Evolutionary conservation across 768 basidiomycete genomes (phyloP).

Genomic region (Lactarius akahatsu): DNA sequence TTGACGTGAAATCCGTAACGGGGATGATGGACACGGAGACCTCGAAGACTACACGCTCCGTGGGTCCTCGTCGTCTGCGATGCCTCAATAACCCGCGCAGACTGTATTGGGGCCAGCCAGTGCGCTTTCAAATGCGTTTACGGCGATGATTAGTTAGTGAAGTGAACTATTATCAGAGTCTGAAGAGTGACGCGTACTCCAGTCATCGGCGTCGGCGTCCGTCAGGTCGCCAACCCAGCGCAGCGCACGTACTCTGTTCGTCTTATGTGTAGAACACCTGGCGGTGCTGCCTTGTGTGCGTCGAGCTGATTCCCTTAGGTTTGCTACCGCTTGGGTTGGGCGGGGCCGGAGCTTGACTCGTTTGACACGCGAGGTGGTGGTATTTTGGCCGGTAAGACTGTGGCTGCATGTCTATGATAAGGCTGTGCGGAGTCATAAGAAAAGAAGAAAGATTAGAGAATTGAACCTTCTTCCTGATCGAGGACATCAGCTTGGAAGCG

Average conservation of each 20-base stretch:
- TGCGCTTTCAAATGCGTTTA: constrained; percentile 39
- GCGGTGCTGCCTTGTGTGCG: constrained; percentile 45
- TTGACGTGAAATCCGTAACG: constrained; percentile 19
- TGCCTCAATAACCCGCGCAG: constrained; percentile 33
- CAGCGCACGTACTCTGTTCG: constrained; percentile 60
- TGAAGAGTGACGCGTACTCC: not conserved
- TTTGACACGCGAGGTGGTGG: constrained; percentile 23
- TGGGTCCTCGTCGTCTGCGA: constrained; percentile 27
- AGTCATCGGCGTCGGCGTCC: constrained; percentile 45
- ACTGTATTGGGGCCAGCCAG: constrained; percentile 22
- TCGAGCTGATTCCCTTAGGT: constrained; percentile 70
- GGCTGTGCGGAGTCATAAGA: constrained; percentile 5
- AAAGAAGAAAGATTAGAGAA: not conserved
- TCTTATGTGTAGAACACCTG: constrained; percentile 48
- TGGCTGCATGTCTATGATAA: constrained; percentile 9
- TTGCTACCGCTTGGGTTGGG: constrained; percentile 36
- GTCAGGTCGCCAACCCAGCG: constrained; percentile 71
- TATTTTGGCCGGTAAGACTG: not conserved
- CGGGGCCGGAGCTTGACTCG: constrained; percentile 14
- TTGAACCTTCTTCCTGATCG: constrained; percentile 74
- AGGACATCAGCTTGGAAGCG: constrained; percentile 94
- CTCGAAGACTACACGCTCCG: constrained; percentile 22
- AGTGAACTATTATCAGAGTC: constrained; percentile 1
- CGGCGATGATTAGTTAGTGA: not conserved
- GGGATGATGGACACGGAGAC: constrained; percentile 25